A percentile compares a stretch with the other conserved stretches of the same genome.
Evolutionary conservation across 192 early-diverging fungal genomes (phyloP).

Genomic region (Rhizoclosmatium globosum): DNA sequence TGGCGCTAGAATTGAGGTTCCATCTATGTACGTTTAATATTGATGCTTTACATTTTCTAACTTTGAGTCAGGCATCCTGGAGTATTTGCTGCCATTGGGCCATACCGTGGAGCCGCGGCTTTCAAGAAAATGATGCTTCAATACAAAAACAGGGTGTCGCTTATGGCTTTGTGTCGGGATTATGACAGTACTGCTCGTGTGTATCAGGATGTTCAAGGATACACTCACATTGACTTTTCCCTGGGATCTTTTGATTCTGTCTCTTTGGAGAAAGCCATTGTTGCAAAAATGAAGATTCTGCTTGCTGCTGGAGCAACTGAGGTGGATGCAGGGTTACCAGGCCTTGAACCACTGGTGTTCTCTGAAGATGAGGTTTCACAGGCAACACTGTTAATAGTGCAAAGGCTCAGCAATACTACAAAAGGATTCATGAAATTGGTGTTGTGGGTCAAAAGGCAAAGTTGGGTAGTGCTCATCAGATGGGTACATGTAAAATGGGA

Average conservation of each 20-base stretch:
- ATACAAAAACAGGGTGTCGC: slow-evolving; percentile 52
- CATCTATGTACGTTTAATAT: neutral
- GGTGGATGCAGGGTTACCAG: slow-evolving; percentile 58
- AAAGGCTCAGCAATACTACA: slow-evolving; percentile 38
- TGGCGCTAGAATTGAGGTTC: slow-evolving; percentile 69
- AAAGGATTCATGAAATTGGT: slow-evolving; percentile 2
- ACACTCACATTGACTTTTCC: slow-evolving; percentile 58
- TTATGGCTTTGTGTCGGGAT: slow-evolving; percentile 70
- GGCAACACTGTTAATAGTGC: slow-evolving; percentile 8
- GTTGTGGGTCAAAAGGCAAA: neutral
- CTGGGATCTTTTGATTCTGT: slow-evolving; percentile 61
- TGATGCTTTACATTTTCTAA: too few relatives aligned
- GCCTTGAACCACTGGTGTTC: slow-evolving; percentile 27
- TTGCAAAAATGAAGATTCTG: slow-evolving; percentile 55
- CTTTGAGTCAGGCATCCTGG: slow-evolving; percentile 55
- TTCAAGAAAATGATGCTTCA: slow-evolving; percentile 64
- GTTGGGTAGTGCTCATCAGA: slow-evolving; percentile 68
- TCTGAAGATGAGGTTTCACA: slow-evolving; percentile 19
- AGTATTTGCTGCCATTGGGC: slow-evolving; percentile 46
- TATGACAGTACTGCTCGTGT: slow-evolving; percentile 60
- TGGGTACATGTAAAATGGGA: slow-evolving; percentile 70
- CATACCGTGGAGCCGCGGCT: slow-evolving; percentile 58
- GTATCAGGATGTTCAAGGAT: slow-evolving; percentile 49
- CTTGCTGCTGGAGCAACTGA: slow-evolving; percentile 70
- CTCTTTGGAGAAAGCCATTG: slow-evolving; percentile 55